Evolutionary conservation across 2,329 filamentous ascomycete genomes (phyloP).

Genomic region (Sclerotinia trifoliorum): DNA sequence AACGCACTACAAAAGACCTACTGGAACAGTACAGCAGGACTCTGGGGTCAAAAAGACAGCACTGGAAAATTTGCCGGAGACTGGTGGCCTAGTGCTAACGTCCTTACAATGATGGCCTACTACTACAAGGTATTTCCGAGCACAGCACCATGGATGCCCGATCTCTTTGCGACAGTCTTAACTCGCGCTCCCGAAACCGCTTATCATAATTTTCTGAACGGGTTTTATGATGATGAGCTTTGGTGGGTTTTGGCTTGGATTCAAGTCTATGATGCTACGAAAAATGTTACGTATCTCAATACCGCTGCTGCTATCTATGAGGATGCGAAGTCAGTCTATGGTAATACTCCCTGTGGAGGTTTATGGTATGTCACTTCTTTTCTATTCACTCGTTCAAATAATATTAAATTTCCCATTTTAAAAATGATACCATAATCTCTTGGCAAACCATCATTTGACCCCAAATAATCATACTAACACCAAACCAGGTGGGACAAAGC

Average conservation of each 20-base stretch:
- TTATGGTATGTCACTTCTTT: conserved; percentile 44
- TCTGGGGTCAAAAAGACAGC: conserved; percentile 51
- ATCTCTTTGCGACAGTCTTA: conserved; percentile 29
- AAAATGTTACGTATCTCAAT: conserved; percentile 52
- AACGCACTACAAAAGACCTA: conserved; percentile 15
- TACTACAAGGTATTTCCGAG: conserved; percentile 39
- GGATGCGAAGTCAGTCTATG: conserved; percentile 54
- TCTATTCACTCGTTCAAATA: not conserved
- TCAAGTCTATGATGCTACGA: conserved; percentile 54
- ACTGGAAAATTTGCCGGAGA: conserved; percentile 62
- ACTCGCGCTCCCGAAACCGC: conserved; percentile 26
- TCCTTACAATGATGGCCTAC: conserved; percentile 62
- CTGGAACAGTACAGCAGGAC: conserved; percentile 57
- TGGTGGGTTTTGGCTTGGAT: conserved; percentile 64
- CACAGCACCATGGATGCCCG: conserved; percentile 4
- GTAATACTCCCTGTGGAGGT: conserved; percentile 52
- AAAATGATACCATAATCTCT: conserved; percentile 14
- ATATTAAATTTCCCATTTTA: not conserved
- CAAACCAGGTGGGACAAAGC: conserved; percentile 51
- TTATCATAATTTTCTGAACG: conserved; percentile 44
- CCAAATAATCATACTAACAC: not conserved
- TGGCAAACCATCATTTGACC: not conserved
- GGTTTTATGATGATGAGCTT: conserved; percentile 60
- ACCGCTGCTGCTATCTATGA: conserved; percentile 54
- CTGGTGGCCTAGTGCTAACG: conserved; percentile 74